Base-by-base conservation (phyloP, 2,329 filamentous ascomycete species). In the Madurella fahalii region DNA sequence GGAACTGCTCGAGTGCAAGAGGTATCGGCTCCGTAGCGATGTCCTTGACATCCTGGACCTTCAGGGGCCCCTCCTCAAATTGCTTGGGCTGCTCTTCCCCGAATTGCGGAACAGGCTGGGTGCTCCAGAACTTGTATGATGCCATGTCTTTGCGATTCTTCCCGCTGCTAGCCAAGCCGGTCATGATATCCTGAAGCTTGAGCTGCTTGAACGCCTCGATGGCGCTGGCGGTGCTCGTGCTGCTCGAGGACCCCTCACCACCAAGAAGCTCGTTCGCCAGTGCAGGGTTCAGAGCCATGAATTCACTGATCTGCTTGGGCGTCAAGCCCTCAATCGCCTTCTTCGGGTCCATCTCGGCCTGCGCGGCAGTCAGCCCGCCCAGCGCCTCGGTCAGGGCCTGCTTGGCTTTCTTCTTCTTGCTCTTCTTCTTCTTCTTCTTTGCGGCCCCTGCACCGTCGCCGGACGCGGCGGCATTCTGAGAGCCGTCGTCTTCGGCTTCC, bases 111-210 rank as follows among this genome's bases (percentile, higher is more conserved):
- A 99, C 94, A 1, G 94, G 94, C 72, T 99, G 94, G 45, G 94
- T 99, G 71, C 90, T 86, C 94, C 94, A 99, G 76, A 99, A 99
- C 74, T 95, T 96, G 80, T 97, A 96, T 55, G 86, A 89, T 7
- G 87, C 91, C 90, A 96, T 96, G 68, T 96, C 92, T 76, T 96
- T 96, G 64, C 84, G 86, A 67, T 95, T 95, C 79, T 94, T 95
- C 53, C 88, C 89, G 58, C 83, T 85, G 8, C 89, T 78, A 15
- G 91, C 87, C 65, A 89, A 72, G 0, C 87, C 86, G 1, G 87
- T 89, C 80, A 90, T 82, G 67, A 89, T 82, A 59, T 90, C 85
- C 67, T 85, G 80, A 52, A 89, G 74, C 60, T 79, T 85, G 67
- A 90, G 76, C 63, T 81, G 80, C 71, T 82, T 82, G 58, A 87